Evolutionary conservation across 805 yeast genomes (phyloP), one percentile per base, ranked within the genome.

Genomic region (Lachancea mirantina): DNA sequence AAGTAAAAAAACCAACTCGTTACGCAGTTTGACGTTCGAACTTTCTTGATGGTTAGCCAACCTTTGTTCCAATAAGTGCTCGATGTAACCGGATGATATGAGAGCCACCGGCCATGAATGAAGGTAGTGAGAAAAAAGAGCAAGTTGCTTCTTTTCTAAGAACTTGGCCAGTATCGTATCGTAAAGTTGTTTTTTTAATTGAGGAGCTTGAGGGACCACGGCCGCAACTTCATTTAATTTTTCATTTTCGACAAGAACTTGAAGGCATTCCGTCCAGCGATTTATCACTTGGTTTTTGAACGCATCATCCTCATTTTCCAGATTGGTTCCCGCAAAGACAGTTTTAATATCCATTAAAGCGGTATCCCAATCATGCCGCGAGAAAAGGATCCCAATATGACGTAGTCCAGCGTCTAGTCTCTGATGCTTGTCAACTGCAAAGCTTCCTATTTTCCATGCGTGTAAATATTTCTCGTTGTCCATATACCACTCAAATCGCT

Each of bases 381-480:
- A 42, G 9, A 59, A 32, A 19, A 61, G 45, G 8, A 38, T 35
- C n/a, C 57, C 49, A 10, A 65, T 62, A 52, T 76, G 76, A 27
- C 66, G 64, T 5, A 74, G 46, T 2, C 95, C 96, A 22, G 75
- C 64, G 23, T 66, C 60, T 8, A 79, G 53, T 30, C 89, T 57
- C 39, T 74, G 73, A 3, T 50, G 38, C 8, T 67, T 64, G 7
- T 65, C 55, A 2, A 79, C 61, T 41, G 83, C 61, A 42, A 70
- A 71, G 30, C 67, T 72, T 37, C 92, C 72, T 49, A 84, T 74
- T 24, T 68, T 67, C 94, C 95, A 89, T 0, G 96, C 96, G 26
- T 76, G 76, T 11, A 65, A 57, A 46, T 58, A 83, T 33, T 63
- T 56, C 2, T 67, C 67, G 23, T 63, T 70, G 1, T 74, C 74